Evolutionary conservation across 2,329 filamentous ascomycete genomes (phyloP), one percentile per base, ranked within the genome.

Genomic region (Metarhizium humberi): DNA sequence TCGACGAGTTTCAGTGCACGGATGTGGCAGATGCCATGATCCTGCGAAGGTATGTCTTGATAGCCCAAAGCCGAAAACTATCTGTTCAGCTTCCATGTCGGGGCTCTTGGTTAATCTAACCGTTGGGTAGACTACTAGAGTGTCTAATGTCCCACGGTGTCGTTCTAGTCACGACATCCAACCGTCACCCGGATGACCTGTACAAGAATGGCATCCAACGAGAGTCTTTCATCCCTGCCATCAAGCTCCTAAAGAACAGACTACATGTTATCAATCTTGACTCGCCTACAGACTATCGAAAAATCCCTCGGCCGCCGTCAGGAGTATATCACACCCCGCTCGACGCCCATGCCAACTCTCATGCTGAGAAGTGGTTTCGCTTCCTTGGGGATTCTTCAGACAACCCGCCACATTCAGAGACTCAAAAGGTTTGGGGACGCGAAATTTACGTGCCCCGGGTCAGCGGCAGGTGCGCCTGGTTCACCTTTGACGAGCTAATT

Each of bases 21-120:
- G 94, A 99, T 72, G 92, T 99, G 36, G 94, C 94, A 16, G 92
- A 97, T 74, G 94, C 94, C 63, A 99, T 99, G 94, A 99, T 99
- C 63, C 70, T 99, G 62, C 81, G 94, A 63, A 80, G 89, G 78
- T 45, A 45, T 16, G 8, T 38, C 38, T 14, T 18, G n/a, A 30
- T 16, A 4, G 20, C 7, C n/a, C 50, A n/a, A 51, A 34, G 32
- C 48, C 38, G 13, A 11, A 5, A 16, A n/a, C 14, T 3, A 16
- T n/a, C 38, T 40, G 38, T 40, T 16, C 38, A 13, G 11, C 11
- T 16, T 5, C 11, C 38, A 13, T 40, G 11, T 6, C 38, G 14
- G 14, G 6, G 14, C 38, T 16, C 38, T 40, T 13, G 11, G 38
- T 20, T 14, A 45, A 45, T 45, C 20, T 43, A 34, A 47, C 6